Conservation (phyloP, 1,139 yeast species). For the Debaryomycetaceae sp. region DNA sequence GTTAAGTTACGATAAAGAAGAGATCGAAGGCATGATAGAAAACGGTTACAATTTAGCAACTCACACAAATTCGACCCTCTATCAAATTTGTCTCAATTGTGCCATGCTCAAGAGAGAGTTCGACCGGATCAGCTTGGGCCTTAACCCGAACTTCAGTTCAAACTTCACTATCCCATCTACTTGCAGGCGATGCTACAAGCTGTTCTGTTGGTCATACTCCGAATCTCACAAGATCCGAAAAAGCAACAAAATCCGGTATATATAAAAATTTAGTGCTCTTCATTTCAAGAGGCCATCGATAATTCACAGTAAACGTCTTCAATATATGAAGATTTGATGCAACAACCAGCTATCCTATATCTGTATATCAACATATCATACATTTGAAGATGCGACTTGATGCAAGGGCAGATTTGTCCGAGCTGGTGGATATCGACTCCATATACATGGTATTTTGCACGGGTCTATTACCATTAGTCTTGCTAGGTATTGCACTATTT, state of each 20-base stretch:
- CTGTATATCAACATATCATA: neutral
- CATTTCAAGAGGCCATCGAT: too few species aligned
- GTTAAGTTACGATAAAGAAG: constrained; percentile 42
- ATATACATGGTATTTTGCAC: constrained; percentile 39
- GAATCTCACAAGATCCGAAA: neutral
- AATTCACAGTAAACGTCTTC: too few species aligned
- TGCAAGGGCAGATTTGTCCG: constrained; percentile 4
- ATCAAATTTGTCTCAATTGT: constrained; percentile 55
- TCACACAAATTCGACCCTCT: constrained; percentile 38
- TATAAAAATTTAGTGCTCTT: too few species aligned
- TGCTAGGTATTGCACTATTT: constrained; percentile 47
- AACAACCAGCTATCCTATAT: too few species aligned
- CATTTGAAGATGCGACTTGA: constrained; percentile 5
- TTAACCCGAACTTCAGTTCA: constrained; percentile 1
- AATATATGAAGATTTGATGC: neutral
- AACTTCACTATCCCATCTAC: constrained; percentile 12
- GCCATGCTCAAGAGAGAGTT: constrained; percentile 54
- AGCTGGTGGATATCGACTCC: constrained; percentile 27
- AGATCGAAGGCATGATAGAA: constrained; percentile 41
- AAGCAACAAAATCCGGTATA: neutral
- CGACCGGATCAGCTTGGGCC: constrained; percentile 31
- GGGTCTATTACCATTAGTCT: constrained; percentile 27
- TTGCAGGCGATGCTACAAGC: constrained; percentile 18
- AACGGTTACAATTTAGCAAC: constrained; percentile 56
- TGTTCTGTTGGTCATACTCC: constrained; percentile 18